Conservation (phyloP, 345 rosid species). For the Gossypium bickii region DNA sequence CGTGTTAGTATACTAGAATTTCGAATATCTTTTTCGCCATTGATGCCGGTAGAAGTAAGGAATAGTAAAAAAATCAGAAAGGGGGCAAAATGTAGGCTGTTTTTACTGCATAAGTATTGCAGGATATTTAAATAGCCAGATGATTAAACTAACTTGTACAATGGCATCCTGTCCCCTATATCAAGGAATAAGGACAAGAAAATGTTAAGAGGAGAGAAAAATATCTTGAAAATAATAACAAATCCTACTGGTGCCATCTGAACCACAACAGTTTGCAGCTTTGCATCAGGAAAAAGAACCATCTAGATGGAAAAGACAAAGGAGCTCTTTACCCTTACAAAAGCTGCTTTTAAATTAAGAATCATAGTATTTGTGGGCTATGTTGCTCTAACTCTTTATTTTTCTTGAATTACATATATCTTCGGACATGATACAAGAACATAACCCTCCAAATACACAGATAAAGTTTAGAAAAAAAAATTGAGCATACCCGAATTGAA, state of each 20-base stretch:
- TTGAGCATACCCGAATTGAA: not conserved
- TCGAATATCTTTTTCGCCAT: not conserved
- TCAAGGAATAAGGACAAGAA: not conserved
- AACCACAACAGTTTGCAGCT: not conserved
- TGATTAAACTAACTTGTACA: no score
- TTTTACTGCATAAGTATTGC: not conserved
- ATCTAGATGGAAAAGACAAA: not conserved
- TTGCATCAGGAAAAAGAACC: not conserved
- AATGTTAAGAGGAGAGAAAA: no score
- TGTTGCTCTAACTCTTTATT: not conserved
- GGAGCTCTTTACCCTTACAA: not conserved
- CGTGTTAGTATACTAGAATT: not conserved
- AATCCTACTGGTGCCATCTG: not conserved
- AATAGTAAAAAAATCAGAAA: not conserved
- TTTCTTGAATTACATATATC: no score
- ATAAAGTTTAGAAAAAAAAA: no score
- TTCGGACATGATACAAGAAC: no score
- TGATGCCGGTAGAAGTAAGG: not conserved
- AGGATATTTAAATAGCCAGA: not conserved
- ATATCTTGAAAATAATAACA: not conserved
- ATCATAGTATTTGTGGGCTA: not conserved
- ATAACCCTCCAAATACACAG: no score
- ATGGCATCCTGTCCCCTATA: not conserved
- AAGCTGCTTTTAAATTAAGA: not conserved
- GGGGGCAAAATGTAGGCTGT: not conserved